phyloP scores from a whole-genome alignment of 306 rosid species.

The Vicia villosa region DNA sequence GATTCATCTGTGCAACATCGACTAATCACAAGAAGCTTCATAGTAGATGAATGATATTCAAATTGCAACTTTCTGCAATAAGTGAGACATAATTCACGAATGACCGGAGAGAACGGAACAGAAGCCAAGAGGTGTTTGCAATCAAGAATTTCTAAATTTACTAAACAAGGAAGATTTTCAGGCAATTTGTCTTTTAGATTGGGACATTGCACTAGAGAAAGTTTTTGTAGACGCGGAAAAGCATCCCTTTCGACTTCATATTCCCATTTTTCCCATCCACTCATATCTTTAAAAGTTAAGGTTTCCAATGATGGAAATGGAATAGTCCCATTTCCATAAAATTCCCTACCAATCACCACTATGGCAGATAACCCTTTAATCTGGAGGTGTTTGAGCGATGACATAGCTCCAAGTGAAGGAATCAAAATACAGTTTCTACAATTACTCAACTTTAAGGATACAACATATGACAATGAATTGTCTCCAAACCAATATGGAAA shows the following conservation, averaged over 20 bases:
- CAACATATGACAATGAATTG: conserved; percentile 21
- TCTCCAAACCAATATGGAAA: conserved; percentile 37
- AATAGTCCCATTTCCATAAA: background rate
- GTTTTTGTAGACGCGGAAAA: conserved; percentile 9
- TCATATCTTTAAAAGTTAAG: background rate
- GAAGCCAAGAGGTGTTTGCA: background rate
- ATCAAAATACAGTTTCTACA: conserved; percentile 3
- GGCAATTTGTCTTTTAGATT: conserved; percentile 5
- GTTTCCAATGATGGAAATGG: background rate
- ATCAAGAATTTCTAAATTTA: background rate
- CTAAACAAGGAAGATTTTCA: conserved; percentile 1
- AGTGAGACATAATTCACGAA: background rate
- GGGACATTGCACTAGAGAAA: background rate
- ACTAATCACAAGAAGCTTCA: background rate
- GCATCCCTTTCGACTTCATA: background rate
- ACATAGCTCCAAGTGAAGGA: conserved; percentile 30
- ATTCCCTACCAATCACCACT: conserved; percentile 2
- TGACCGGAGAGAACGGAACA: background rate
- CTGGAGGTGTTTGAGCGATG: background rate
- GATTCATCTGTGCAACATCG: background rate
- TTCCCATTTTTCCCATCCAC: conserved; percentile 17
- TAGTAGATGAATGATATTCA: background rate
- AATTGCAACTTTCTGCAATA: background rate
- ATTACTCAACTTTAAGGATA: background rate
- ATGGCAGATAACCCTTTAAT: background rate